A percentile compares a stretch with the other conserved stretches of the same genome.
These are phyloP conservation scores for Noccaea bulbosa DNA, from an alignment of 345 rosid genomes.

Conservation along the genomic window DNA sequence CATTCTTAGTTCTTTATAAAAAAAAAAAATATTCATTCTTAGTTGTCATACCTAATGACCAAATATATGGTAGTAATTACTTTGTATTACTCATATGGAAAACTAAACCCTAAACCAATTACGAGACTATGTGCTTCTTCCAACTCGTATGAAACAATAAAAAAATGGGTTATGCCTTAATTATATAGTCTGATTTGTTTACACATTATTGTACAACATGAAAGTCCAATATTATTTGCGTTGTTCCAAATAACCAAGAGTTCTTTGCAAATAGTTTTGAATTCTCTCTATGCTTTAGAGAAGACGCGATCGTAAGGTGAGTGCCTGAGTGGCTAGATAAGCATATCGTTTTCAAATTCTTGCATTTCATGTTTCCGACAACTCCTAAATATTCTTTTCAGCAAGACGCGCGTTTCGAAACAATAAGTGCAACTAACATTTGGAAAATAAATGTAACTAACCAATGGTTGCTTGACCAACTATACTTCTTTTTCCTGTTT, in stretches of 20 bases:
- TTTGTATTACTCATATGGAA: background rate
- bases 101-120: constrained; percentile 12
- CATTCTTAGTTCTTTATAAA: too few relatives aligned
- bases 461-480: constrained; percentile 1
- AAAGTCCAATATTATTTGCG: background rate
- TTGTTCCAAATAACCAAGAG: background rate
- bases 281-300: background rate
- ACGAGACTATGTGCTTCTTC: constrained; percentile 11
- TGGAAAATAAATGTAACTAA: background rate
- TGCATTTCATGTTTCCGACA: background rate
- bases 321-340: too few relatives aligned
- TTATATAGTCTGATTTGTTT: background rate
- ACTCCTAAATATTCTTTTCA: background rate
- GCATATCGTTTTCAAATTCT: background rate
- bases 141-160: constrained; percentile 12
- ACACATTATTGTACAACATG: constrained; percentile 11
- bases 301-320: too few relatives aligned
- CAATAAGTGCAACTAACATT: background rate
- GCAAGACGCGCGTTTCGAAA: background rate
- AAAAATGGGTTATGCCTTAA: background rate
- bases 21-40: too few relatives aligned
- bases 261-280: background rate
- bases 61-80: background rate
- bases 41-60: background rate
- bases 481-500: background rate